phyloP scores from a whole-genome alignment of 2,329 filamentous ascomycete species.

The Alternaria brassicicola region DNA sequence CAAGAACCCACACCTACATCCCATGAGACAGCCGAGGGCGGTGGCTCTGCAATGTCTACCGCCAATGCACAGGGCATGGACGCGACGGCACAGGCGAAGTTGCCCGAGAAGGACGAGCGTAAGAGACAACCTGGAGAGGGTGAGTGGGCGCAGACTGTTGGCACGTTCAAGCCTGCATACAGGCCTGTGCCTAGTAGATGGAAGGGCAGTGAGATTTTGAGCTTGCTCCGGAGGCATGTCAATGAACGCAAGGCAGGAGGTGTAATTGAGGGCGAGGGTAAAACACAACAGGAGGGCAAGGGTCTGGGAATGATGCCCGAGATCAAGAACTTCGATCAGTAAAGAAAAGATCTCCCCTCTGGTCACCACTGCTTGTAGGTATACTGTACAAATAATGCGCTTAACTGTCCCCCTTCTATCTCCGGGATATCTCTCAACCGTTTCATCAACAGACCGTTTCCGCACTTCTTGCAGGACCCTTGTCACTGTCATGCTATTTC shows the following conservation, averaged over 20 bases:
- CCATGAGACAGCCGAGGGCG: conserved; percentile 61
- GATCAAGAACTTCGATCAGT: conserved; percentile 55
- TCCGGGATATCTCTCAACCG: neutral
- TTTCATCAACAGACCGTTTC: neutral
- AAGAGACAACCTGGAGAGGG: conserved; percentile 64
- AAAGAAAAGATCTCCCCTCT: conserved; percentile 2
- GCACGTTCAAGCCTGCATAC: conserved; percentile 92
- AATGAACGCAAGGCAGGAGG: conserved; percentile 69
- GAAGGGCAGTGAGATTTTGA: conserved; percentile 80
- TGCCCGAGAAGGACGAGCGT: conserved; percentile 55
- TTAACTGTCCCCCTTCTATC: neutral
- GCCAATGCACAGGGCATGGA: conserved; percentile 54
- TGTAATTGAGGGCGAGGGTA: conserved; percentile 49
- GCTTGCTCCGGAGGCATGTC: conserved; percentile 80
- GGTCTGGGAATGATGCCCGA: conserved; percentile 59
- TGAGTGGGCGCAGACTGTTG: conserved; percentile 97
- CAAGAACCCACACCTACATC: conserved; percentile 73
- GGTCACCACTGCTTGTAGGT: conserved; percentile 1
- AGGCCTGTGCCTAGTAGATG: conserved; percentile 86
- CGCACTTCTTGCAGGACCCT: neutral
- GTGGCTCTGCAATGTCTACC: conserved; percentile 52
- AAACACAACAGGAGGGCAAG: conserved; percentile 42
- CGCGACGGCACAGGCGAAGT: conserved; percentile 52
- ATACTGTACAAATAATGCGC: conserved; percentile 4
- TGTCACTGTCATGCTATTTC: neutral